Conservation (phyloP, 2,329 filamentous ascomycete genomes). For the Xylariales sp. region DNA sequence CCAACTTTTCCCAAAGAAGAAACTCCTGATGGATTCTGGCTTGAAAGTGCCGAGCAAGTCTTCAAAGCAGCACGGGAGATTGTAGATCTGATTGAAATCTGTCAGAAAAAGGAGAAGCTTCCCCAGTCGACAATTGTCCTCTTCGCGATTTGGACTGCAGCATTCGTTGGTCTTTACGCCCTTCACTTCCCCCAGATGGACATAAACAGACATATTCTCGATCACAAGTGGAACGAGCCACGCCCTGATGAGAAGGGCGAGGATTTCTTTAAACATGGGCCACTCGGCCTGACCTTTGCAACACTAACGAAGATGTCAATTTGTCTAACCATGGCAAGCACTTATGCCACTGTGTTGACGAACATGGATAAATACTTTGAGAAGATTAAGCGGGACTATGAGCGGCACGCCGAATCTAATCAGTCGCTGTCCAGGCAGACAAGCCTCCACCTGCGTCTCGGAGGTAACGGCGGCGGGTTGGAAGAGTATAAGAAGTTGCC, state of each 20-base stretch:
- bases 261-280: constrained; percentile 30
- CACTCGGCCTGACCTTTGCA: constrained; percentile 43
- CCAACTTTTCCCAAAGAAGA: constrained; percentile 46
- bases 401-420: constrained; percentile 22
- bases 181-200: constrained; percentile 68
- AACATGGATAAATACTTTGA: constrained; percentile 51
- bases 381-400: constrained; percentile 45
- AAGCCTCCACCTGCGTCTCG: constrained; percentile 34
- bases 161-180: constrained; percentile 63
- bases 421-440: constrained; percentile 19
- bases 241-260: constrained; percentile 12
- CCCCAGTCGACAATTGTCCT: constrained; percentile 65
- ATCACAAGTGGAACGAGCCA: constrained; percentile 27
- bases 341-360: constrained; percentile 49
- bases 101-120: constrained; percentile 53
- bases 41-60: constrained; percentile 54
- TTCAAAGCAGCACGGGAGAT: constrained; percentile 62
- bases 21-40: constrained; percentile 55
- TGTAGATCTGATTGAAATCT: constrained; percentile 59
- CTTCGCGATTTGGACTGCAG: constrained; percentile 64
- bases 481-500: constrained; percentile 46
- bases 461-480: constrained; percentile 43
- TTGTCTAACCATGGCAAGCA: constrained; percentile 52
- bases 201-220: constrained; percentile 45
- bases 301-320: constrained; percentile 47